phyloP scores from a whole-genome alignment of 2,329 filamentous ascomycete genomes.

The Colletotrichum godetiae region DNA sequence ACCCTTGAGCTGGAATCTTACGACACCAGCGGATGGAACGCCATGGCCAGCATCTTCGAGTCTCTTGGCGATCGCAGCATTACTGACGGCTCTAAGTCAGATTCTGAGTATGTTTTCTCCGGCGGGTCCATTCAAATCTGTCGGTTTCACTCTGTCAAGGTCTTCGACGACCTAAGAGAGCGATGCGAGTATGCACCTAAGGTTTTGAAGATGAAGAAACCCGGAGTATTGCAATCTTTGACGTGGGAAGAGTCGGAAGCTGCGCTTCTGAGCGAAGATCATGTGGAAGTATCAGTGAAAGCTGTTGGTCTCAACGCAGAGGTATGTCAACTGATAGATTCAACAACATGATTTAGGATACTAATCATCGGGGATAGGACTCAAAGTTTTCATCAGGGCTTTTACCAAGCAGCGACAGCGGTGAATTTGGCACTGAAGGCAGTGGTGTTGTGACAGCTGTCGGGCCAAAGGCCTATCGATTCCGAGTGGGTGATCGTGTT shows the following conservation, averaged over 20 bases:
- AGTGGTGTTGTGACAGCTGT: constrained; percentile 14
- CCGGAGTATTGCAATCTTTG: background rate
- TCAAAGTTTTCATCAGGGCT: constrained; percentile 13
- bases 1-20: constrained; percentile 44
- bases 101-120: constrained; percentile 47
- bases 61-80: background rate
- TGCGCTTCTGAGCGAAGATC: background rate
- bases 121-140: constrained; percentile 42
- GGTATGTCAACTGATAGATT: background rate
- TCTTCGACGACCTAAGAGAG: constrained; percentile 2
- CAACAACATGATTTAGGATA: background rate
- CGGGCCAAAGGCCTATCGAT: background rate
- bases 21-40: constrained; percentile 7
- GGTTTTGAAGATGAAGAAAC: background rate
- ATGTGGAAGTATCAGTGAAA: background rate
- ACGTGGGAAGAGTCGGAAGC: background rate
- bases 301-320: constrained; percentile 14
- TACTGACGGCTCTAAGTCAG: constrained; percentile 32
- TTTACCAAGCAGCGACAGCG: constrained; percentile 17
- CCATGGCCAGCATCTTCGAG: background rate
- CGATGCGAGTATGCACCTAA: background rate
- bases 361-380: constrained; percentile 16
- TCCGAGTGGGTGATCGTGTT: constrained; percentile 48
- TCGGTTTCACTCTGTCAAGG: constrained; percentile 24
- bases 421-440: constrained; percentile 34